A percentile compares a stretch with the other conserved stretches of the same genome.
These are phyloP conservation scores for Simmondsia chinensis DNA, from an alignment of 148 eudicot species.

Conservation along the genomic window DNA sequence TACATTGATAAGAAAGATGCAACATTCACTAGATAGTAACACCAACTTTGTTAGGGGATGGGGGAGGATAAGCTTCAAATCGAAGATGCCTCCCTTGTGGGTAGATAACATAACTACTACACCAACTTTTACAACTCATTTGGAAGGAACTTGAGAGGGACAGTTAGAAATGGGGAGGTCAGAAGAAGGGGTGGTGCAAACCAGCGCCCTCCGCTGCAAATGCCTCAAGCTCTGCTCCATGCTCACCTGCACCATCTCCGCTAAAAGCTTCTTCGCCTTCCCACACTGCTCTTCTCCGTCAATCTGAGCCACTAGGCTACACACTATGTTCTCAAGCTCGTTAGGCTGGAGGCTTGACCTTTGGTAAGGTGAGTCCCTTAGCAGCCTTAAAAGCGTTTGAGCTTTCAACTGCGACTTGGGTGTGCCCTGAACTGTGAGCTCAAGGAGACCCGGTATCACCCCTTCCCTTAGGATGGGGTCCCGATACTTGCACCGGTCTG, in stretches of 20 bases:
- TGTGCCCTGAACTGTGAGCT: constrained; percentile 91
- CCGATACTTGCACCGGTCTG: constrained; percentile 59
- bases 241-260: constrained; percentile 97
- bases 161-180: constrained; percentile 37
- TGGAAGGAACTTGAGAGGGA: constrained; percentile 50
- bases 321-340: constrained; percentile 79
- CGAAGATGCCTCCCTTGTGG: no score
- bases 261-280: constrained; percentile 88
- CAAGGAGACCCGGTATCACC: constrained; percentile 88
- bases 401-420: constrained; percentile 70
- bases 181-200: constrained; percentile 64
- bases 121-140: no score
- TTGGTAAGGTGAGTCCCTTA: constrained; percentile 76
- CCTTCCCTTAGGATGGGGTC: constrained; percentile 88
- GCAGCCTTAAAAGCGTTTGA: constrained; percentile 48
- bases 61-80: no score
- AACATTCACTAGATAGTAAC: no score
- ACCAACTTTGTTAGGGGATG: no score
- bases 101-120: no score
- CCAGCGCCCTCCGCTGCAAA: constrained; percentile 78
- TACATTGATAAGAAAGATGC: no score
- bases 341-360: constrained; percentile 66
- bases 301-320: constrained; percentile 65
- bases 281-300: constrained; percentile 79
- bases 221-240: constrained; percentile 97